phyloP scores from a whole-genome alignment of 805 yeast genomes.

The Candida argentea region DNA sequence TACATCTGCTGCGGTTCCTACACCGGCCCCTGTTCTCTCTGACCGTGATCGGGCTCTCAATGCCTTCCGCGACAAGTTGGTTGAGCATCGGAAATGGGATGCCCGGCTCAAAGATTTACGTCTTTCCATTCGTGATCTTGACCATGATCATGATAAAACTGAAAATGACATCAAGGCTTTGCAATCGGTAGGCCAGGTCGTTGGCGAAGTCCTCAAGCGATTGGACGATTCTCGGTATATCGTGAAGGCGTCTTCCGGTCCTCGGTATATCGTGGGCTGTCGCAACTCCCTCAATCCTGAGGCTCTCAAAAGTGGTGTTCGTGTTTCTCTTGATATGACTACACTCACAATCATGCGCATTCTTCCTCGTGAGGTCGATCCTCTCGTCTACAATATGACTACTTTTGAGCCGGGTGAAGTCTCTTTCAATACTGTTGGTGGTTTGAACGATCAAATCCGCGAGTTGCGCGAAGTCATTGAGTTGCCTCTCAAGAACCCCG shows the following conservation, averaged over 20 bases:
- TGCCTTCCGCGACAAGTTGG: conserved; percentile 72
- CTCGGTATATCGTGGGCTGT: conserved; percentile 95
- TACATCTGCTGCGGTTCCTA: conserved; percentile 9
- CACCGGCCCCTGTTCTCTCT: conserved; percentile 36
- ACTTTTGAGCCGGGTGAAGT: conserved; percentile 96
- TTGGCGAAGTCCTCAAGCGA: conserved; percentile 94
- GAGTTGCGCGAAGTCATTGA: conserved; percentile 97
- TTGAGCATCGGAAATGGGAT: conserved; percentile 93
- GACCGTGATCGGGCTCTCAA: conserved; percentile 71
- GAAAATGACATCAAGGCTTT: conserved; percentile 95
- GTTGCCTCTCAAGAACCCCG: conserved; percentile 94
- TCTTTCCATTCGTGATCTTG: conserved; percentile 71
- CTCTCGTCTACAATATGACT: conserved; percentile 96
- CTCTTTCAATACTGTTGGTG: conserved; percentile 92
- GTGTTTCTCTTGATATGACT: conserved; percentile 96
- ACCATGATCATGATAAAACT: conserved; percentile 79
- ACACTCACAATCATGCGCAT: conserved; percentile 96
- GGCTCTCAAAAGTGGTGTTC: conserved; percentile 79
- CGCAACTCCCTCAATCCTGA: conserved; percentile 84
- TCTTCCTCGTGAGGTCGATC: conserved; percentile 96
- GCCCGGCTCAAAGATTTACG: conserved; percentile 80
- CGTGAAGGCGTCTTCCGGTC: conserved; percentile 95
- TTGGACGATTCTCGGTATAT: conserved; percentile 90
- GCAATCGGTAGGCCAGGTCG: conserved; percentile 93
- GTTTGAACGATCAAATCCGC: conserved; percentile 88